Percentiles rank a stretch among this genome's conserved stretches.
Evolutionary conservation across 2,329 filamentous ascomycete species (phyloP).

Genomic region (Furcasterigmium furcatum): DNA sequence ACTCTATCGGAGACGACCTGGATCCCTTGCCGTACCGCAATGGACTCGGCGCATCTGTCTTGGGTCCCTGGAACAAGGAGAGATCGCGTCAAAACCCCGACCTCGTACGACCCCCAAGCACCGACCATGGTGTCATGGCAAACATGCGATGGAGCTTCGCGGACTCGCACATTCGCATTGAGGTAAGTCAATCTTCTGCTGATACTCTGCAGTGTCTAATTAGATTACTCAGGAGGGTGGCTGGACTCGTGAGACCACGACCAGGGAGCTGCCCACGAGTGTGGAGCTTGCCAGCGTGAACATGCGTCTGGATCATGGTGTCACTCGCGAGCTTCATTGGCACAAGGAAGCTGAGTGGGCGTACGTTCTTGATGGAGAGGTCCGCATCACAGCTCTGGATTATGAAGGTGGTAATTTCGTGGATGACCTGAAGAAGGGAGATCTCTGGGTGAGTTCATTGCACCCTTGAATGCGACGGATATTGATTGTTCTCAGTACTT

Average conservation of each 20-base stretch:
- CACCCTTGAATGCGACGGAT: background rate
- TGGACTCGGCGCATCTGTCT: conserved; percentile 60
- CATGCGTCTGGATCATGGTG: conserved; percentile 71
- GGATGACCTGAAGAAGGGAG: conserved; percentile 72
- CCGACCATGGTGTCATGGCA: conserved; percentile 65
- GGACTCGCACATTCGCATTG: conserved; percentile 61
- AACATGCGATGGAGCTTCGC: conserved; percentile 74
- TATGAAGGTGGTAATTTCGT: conserved; percentile 74
- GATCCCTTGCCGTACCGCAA: conserved; percentile 64
- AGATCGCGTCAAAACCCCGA: conserved; percentile 70
- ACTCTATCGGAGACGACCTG: conserved; percentile 54
- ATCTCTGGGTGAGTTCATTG: conserved; percentile 48
- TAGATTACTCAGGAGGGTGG: conserved; percentile 65
- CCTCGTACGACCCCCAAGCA: conserved; percentile 67
- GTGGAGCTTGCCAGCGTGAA: conserved; percentile 72
- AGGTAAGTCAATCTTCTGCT: conserved; percentile 35
- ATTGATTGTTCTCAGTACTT: conserved; percentile 54
- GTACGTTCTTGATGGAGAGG: conserved; percentile 67
- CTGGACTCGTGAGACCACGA: conserved; percentile 73
- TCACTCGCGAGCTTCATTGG: conserved; percentile 77
- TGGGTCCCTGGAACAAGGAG: conserved; percentile 67
- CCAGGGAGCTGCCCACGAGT: conserved; percentile 61
- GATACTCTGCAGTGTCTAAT: too few species aligned
- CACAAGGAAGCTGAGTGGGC: conserved; percentile 80
- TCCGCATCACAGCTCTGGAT: conserved; percentile 70